Evolutionary conservation across 164 flowering plant species (phyloP).

Genomic region (Tetrastigma voinierianum): DNA sequence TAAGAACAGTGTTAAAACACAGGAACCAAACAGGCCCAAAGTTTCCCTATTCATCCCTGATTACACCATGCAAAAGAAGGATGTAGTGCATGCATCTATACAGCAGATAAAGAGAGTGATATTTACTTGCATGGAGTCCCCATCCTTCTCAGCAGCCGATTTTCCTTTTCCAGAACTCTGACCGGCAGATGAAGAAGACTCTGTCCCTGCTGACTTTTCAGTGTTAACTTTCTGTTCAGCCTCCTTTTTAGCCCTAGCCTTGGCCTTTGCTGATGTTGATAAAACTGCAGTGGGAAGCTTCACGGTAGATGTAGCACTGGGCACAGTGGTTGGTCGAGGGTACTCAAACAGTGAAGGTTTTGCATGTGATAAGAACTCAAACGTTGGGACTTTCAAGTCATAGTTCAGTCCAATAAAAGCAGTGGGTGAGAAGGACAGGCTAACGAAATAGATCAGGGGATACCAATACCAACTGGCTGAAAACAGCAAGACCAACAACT

Average conservation of each 20-base stretch:
- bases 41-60: too few relatives aligned
- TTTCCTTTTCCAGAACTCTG: conserved; percentile 58
- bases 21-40: too few relatives aligned
- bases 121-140: conserved; percentile 89
- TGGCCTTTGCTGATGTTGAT: conserved; percentile 92
- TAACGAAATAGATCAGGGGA: conserved; percentile 88
- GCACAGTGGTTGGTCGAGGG: conserved; percentile 84
- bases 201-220: conserved; percentile 53
- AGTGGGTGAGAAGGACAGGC: conserved; percentile 90
- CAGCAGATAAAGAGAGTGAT: background rate
- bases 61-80: too few relatives aligned
- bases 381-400: conserved; percentile 88
- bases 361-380: conserved; percentile 93
- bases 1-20: too few relatives aligned
- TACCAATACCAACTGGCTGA: conserved; percentile 99
- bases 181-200: conserved; percentile 40
- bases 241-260: conserved; percentile 93
- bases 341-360: conserved; percentile 95
- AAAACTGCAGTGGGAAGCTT: conserved; percentile 92
- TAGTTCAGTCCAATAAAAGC: conserved; percentile 93
- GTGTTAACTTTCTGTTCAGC: conserved; percentile 77
- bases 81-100: too few relatives aligned
- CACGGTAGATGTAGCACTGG: conserved; percentile 78
- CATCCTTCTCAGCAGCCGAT: conserved; percentile 66
- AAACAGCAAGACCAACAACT: conserved; percentile 94